Conservation (phyloP, 2,329 filamentous ascomycete species). For the Botrytis porri region DNA sequence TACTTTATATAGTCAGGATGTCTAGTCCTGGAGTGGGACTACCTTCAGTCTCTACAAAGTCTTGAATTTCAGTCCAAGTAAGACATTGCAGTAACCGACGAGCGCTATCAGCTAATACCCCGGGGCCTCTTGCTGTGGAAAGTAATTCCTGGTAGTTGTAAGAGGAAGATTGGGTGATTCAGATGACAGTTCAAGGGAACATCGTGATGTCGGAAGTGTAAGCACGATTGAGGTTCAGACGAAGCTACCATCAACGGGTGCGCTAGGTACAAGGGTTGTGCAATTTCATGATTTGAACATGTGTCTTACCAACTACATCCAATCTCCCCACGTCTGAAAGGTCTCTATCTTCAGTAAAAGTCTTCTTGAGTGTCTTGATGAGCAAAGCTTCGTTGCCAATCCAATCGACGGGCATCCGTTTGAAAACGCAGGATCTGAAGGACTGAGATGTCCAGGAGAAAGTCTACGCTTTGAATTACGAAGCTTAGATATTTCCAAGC, state of each 20-base stretch:
- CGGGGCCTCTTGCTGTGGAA: background rate
- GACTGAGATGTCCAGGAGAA: background rate
- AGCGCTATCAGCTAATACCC: background rate
- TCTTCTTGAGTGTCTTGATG: background rate
- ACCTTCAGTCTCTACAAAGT: background rate
- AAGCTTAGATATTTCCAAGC: background rate
- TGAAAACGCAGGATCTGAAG: background rate
- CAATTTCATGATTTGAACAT: background rate
- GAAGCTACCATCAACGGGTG: background rate
- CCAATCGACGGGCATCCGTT: background rate
- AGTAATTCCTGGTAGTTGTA: background rate
- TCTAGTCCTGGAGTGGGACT: background rate
- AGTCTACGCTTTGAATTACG: background rate
- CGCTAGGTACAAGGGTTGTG: background rate
- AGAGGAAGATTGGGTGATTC: background rate
- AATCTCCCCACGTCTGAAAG: background rate
- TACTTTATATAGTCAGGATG: background rate
- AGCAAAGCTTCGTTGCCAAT: background rate
- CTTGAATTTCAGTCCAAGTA: background rate
- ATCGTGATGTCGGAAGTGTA: background rate
- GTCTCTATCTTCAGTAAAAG: conserved; percentile 3
- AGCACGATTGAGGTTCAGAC: background rate
- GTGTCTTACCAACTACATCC: background rate
- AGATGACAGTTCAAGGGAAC: background rate
- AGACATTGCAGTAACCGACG: background rate